Evolutionary conservation across 1,284 basidiomycete genomes (phyloP).

Genomic region (Ustilago esculenta): DNA sequence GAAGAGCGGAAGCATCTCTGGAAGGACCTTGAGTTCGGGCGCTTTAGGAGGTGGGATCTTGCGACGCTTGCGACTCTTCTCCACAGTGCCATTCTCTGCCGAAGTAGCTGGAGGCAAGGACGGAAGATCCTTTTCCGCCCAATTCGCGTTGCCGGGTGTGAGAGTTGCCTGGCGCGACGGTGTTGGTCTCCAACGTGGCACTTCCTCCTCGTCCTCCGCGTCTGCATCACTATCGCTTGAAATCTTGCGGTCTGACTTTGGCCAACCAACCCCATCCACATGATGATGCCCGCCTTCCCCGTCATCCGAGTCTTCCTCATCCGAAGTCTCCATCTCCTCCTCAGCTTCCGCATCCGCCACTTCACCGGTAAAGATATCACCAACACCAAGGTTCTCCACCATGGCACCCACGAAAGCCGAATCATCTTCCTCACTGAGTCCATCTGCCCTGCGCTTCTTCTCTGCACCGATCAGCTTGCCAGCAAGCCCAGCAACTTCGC

Average conservation of each 20-base stretch:
- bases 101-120: slow-evolving; percentile 23
- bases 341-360: slow-evolving; percentile 62
- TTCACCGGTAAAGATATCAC: slow-evolving; percentile 60
- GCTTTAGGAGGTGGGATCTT: slow-evolving; percentile 72
- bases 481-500: slow-evolving; percentile 54
- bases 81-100: neutral
- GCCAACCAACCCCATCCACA: no score
- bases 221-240: slow-evolving; percentile 37
- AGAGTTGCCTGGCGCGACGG: slow-evolving; percentile 36
- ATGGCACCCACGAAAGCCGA: slow-evolving; percentile 58
- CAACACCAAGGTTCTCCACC: slow-evolving; percentile 63
- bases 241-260: neutral
- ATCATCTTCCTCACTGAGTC: slow-evolving; percentile 50
- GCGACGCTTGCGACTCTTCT: slow-evolving; percentile 67
- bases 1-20: slow-evolving; percentile 62
- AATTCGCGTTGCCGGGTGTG: slow-evolving; percentile 21
- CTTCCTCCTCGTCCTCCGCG: slow-evolving; percentile 11
- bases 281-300: slow-evolving; percentile 60
- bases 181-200: slow-evolving; percentile 37
- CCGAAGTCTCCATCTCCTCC: slow-evolving; percentile 50
- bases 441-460: slow-evolving; percentile 39
- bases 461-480: slow-evolving; percentile 38
- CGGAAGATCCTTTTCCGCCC: slow-evolving; percentile 51
- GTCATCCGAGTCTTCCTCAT: slow-evolving; percentile 67
- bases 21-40: slow-evolving; percentile 77